phyloP scores from a whole-genome alignment of 1,284 basidiomycete genomes.

The Heterobasidion parviporum region DNA sequence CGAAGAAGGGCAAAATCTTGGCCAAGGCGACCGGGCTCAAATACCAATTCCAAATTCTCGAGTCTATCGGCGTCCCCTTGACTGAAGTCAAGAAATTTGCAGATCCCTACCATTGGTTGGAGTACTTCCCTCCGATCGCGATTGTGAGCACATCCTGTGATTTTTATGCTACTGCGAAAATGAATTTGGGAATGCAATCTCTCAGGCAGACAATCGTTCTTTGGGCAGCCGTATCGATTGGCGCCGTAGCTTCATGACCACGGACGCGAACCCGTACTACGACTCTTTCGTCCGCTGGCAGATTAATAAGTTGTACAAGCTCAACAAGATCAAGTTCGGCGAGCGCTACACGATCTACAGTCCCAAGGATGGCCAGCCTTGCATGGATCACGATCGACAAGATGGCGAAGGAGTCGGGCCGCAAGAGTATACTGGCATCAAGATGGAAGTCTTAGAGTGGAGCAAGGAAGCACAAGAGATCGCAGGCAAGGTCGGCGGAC shows the following conservation, averaged over 20 bases:
- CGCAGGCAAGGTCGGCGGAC: constrained; percentile 62
- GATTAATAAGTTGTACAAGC: constrained; percentile 83
- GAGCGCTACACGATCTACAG: constrained; percentile 99
- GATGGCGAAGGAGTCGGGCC: constrained; percentile 95
- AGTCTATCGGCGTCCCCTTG: constrained; percentile 84
- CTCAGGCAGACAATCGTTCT: constrained; percentile 71
- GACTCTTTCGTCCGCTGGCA: constrained; percentile 99
- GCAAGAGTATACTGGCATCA: constrained; percentile 94
- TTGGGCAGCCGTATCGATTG: constrained; percentile 97
- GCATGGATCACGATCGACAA: constrained; percentile 99
- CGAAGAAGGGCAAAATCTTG: constrained; percentile 92
- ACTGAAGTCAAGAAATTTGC: constrained; percentile 94
- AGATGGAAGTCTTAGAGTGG: constrained; percentile 92
- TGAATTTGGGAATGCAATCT: not conserved
- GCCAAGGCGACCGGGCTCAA: constrained; percentile 92
- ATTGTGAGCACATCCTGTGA: constrained; percentile 38
- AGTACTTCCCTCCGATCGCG: constrained; percentile 95
- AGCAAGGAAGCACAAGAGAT: constrained; percentile 55
- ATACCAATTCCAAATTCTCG: constrained; percentile 99
- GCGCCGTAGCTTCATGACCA: constrained; percentile 93
- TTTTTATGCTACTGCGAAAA: not conserved
- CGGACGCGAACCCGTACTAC: constrained; percentile 95
- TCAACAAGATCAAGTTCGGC: constrained; percentile 95
- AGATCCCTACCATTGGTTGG: constrained; percentile 88
- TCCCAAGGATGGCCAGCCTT: constrained; percentile 98